Percentiles rank a stretch among this genome's conserved stretches.
phyloP scores from a whole-genome alignment of 164 flowering plant species.

The Litsea cubeba region DNA sequence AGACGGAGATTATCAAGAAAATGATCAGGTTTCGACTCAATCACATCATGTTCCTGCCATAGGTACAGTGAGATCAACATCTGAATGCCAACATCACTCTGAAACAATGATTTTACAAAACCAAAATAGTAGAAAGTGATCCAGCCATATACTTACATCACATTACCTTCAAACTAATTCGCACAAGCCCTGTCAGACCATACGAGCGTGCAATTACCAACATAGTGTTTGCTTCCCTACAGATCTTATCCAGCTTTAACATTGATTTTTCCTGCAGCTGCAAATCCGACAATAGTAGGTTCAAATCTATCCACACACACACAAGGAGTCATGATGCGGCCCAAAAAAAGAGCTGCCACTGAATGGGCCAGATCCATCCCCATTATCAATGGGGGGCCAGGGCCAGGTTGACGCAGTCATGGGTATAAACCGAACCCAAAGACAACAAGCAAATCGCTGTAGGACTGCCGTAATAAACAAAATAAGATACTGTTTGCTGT shows the following conservation, averaged over 20 bases:
- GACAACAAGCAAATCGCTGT: too few species aligned
- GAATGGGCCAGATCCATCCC: too few species aligned
- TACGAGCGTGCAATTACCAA: constrained; percentile 90
- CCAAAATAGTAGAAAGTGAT: background rate
- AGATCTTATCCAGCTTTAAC: constrained; percentile 85
- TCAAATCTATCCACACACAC: background rate
- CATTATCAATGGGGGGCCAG: too few species aligned
- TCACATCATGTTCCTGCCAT: constrained; percentile 80
- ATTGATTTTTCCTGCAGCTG: constrained; percentile 80
- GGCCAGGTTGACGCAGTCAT: too few species aligned
- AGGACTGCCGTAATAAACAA: too few species aligned
- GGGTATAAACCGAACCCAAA: too few species aligned
- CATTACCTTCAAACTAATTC: constrained; percentile 90
- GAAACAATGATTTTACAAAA: background rate
- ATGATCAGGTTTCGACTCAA: constrained; percentile 99
- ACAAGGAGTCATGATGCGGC: background rate
- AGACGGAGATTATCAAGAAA: constrained; percentile 88
- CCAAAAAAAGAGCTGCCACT: too few species aligned
- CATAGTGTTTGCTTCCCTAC: constrained; percentile 73
- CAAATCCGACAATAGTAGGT: constrained; percentile 14
- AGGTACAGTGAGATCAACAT: background rate
- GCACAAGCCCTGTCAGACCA: constrained; percentile 92
- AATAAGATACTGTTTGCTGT: too few species aligned
- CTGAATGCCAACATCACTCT: background rate
- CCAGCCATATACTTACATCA: constrained; percentile 16